These are phyloP conservation scores for Wickerhamomyces subpelliculosus DNA, from an alignment of 805 yeast genomes.

Conservation along the genomic window DNA sequence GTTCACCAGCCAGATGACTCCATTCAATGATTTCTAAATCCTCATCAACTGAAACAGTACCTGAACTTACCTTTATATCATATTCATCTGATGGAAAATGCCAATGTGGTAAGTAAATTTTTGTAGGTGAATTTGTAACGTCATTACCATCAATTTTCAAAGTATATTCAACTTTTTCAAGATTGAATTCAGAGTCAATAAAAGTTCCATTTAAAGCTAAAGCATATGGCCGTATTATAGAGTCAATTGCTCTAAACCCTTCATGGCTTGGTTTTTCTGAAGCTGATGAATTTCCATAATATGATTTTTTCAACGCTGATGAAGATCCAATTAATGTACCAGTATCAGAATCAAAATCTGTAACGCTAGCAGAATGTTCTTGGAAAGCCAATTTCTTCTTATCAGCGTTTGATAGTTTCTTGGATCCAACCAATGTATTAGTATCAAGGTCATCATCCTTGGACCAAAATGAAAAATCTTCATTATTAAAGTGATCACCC, in stretches of 20 bases:
- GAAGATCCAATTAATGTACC: constrained; percentile 14
- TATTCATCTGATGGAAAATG: constrained; percentile 53
- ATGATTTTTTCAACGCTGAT: not conserved
- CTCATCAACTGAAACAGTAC: constrained; percentile 46
- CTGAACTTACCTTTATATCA: constrained; percentile 47
- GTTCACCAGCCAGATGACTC: constrained; percentile 50
- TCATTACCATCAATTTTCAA: constrained; percentile 35
- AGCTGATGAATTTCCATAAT: not conserved
- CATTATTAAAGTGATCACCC: constrained; percentile 94
- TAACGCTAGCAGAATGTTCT: not conserved
- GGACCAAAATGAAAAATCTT: constrained; percentile 87
- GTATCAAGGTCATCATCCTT: constrained; percentile 40
- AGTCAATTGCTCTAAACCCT: constrained; percentile 71
- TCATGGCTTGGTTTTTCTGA: constrained; percentile 19
- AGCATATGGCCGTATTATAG: constrained; percentile 75
- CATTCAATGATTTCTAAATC: constrained; percentile 56
- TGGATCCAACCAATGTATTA: not conserved
- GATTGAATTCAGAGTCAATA: constrained; percentile 49
- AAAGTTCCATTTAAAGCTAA: constrained; percentile 56
- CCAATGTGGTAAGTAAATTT: constrained; percentile 62
- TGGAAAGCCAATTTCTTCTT: not conserved
- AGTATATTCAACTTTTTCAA: constrained; percentile 37
- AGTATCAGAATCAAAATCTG: constrained; percentile 19
- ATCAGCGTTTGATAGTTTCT: not conserved
- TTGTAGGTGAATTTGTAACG: constrained; percentile 37